phyloP scores from a whole-genome alignment of 768 basidiomycete species.

The Mycena vulgaris region DNA sequence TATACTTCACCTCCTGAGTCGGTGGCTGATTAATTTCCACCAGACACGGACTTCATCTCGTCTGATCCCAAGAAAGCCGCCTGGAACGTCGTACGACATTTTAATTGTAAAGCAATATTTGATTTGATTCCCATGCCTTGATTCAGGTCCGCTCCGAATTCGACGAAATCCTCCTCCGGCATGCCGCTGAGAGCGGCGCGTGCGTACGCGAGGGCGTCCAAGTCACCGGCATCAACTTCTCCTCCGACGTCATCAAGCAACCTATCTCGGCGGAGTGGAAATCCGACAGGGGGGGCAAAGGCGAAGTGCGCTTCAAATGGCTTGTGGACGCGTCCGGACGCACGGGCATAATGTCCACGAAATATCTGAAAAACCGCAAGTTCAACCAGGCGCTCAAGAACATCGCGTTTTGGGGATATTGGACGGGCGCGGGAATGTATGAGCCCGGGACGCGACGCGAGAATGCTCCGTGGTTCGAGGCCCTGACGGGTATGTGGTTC shows the following conservation, averaged over 20 bases:
- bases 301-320: slow-evolving; percentile 69
- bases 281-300: slow-evolving; percentile 49
- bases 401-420: slow-evolving; percentile 69
- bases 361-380: slow-evolving; percentile 63
- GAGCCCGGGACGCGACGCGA: slow-evolving; percentile 48
- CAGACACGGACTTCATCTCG: slow-evolving; percentile 73
- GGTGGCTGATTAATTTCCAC: background rate
- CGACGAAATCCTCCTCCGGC: slow-evolving; percentile 70
- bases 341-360: slow-evolving; percentile 64
- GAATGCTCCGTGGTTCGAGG: slow-evolving; percentile 60
- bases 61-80: slow-evolving; percentile 63
- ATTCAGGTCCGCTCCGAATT: slow-evolving; percentile 69
- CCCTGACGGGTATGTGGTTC: slow-evolving; percentile 50
- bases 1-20: no score
- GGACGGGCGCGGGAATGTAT: slow-evolving; percentile 56
- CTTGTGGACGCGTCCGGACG: slow-evolving; percentile 77
- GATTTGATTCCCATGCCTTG: no score
- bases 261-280: slow-evolving; percentile 59
- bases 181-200: slow-evolving; percentile 64
- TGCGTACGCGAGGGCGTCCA: slow-evolving; percentile 64
- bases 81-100: slow-evolving; percentile 71
- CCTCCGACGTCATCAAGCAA: slow-evolving; percentile 44
- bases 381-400: slow-evolving; percentile 62
- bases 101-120: background rate
- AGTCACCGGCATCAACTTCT: slow-evolving; percentile 64